Evolutionary conservation across 257 asterid genomes (phyloP).

Genomic region (Linderniella brevidens): DNA sequence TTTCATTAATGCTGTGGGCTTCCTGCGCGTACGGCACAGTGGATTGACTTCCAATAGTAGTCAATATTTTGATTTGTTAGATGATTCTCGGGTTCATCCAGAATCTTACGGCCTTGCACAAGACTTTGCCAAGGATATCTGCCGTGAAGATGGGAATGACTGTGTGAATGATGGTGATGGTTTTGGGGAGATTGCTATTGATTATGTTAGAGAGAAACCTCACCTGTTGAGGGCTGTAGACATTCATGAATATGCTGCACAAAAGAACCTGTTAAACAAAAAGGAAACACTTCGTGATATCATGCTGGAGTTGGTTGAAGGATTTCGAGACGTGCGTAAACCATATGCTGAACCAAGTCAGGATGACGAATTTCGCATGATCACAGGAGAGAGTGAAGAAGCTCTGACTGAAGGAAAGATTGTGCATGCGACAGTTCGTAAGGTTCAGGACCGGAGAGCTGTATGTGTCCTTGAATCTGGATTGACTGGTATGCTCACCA

Average conservation of each 20-base stretch:
- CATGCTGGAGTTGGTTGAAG: slow-evolving; percentile 78
- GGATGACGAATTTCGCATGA: slow-evolving; percentile 88
- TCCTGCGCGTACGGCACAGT: slow-evolving; percentile 73
- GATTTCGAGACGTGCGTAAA: slow-evolving; percentile 83
- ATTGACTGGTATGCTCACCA: slow-evolving; percentile 61
- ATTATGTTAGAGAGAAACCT: slow-evolving; percentile 88
- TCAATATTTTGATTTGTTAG: slow-evolving; percentile 75
- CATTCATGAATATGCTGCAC: slow-evolving; percentile 50
- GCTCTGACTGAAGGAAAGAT: slow-evolving; percentile 76
- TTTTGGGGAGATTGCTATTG: slow-evolving; percentile 87
- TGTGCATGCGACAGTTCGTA: slow-evolving; percentile 79
- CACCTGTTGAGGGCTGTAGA: slow-evolving; percentile 54
- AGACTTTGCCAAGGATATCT: slow-evolving; percentile 88
- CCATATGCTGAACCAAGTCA: slow-evolving; percentile 53
- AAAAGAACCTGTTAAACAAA: slow-evolving; percentile 41
- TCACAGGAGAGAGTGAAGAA: slow-evolving; percentile 82
- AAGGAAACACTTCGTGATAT: slow-evolving; percentile 75
- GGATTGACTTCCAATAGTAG: slow-evolving; percentile 79
- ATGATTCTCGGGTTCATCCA: slow-evolving; percentile 92
- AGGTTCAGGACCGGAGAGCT: slow-evolving; percentile 70
- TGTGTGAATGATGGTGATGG: slow-evolving; percentile 29
- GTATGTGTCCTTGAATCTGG: slow-evolving; percentile 77
- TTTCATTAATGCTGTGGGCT: slow-evolving; percentile 89
- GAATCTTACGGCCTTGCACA: slow-evolving; percentile 83
- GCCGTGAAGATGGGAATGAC: slow-evolving; percentile 39